A percentile compares a stretch with the other conserved stretches of the same genome.
phyloP scores from a whole-genome alignment of 2,329 filamentous ascomycete genomes.

The Tolypocladium nubicola region DNA sequence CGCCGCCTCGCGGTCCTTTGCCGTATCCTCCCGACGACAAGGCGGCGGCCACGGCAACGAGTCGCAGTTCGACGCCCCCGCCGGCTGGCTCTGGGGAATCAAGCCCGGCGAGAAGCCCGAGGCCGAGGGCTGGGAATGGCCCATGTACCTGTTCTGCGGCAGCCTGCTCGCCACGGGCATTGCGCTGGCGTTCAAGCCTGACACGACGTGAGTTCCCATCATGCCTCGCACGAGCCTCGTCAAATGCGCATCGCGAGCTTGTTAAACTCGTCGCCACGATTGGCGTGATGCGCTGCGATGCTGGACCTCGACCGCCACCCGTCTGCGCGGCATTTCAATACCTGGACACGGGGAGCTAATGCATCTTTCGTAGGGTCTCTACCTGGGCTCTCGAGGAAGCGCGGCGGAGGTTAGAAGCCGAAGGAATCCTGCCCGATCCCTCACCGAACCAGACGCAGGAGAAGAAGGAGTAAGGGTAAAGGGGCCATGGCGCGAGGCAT shows the following conservation, averaged over 20 bases:
- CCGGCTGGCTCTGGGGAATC: constrained; percentile 86
- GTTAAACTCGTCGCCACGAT: background rate
- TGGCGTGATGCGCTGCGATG: background rate
- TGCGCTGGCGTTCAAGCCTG: constrained; percentile 91
- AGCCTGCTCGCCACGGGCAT: constrained; percentile 63
- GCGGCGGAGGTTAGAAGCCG: constrained; percentile 83
- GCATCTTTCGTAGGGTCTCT: constrained; percentile 64
- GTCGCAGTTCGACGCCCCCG: constrained; percentile 78
- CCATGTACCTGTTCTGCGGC: constrained; percentile 78
- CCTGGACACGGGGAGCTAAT: background rate
- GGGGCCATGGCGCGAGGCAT: constrained; percentile 2
- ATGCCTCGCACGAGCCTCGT: background rate
- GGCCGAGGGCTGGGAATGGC: constrained; percentile 91
- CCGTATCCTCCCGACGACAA: constrained; percentile 30
- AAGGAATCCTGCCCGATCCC: constrained; percentile 84
- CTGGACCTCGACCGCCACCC: background rate
- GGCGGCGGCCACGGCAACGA: constrained; percentile 40
- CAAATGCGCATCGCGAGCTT: background rate
- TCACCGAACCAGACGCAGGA: constrained; percentile 32
- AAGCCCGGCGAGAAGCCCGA: constrained; percentile 92
- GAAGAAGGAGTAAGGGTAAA: constrained; percentile 34
- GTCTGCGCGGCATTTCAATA: background rate
- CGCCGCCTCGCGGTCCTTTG: constrained; percentile 27
- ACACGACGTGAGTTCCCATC: constrained; percentile 74
- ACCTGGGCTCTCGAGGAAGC: constrained; percentile 98